Base-by-base conservation (phyloP, 345 rosid genomes). In the Luvunga scandens region DNA sequence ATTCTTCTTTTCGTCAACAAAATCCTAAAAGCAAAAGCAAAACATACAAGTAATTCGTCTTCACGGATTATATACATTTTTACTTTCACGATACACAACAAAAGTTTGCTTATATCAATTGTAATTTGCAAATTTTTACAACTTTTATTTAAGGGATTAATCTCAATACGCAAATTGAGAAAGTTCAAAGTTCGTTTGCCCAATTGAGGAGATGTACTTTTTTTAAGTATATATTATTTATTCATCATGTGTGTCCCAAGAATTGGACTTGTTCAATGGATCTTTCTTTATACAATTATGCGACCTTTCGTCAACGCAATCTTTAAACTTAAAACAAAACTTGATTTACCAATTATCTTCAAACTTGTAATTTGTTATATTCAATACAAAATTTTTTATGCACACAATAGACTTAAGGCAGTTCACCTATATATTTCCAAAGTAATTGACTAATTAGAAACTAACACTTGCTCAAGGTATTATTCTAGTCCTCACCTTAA, bases 1-100 rank as follows among this genome's bases (percentile, higher is more conserved):
- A 25, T 74, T 74, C 69, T 39, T 71, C 38, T 74, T 42, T 27
- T 61, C 21, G 38, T 61, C 59, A 39, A 74, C 59, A 74, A 74
- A 74, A 74, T 74, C 36, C 38, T 56, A 9, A 34, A 56, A 12
- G 42, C 66, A 42, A 27, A 39, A 28, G 12, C 10, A 18, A 2
- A 61, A 8, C 19, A 6, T 9, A 63, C 38, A 63, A 53, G 57
- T n/a, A n/a, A n/a, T n/a, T 18, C 57, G 18, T 19, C 57, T 14
- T 53, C 22, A 19, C 19, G 22, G 57, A 53, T 18, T 53, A 4
- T 53, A 53, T 3, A 45, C 50, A 13, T 13, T 53, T 53, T 18
- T 53, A 5, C 57, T 18, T 18, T 53, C 22, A 19, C 2, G 19
- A 6, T 1, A 53, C 57, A 18, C 22, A 53, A 18, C 57, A 18